Base-by-base conservation (phyloP, 495 filamentous ascomycete genomes). In the Aspergillus cristatus region DNA sequence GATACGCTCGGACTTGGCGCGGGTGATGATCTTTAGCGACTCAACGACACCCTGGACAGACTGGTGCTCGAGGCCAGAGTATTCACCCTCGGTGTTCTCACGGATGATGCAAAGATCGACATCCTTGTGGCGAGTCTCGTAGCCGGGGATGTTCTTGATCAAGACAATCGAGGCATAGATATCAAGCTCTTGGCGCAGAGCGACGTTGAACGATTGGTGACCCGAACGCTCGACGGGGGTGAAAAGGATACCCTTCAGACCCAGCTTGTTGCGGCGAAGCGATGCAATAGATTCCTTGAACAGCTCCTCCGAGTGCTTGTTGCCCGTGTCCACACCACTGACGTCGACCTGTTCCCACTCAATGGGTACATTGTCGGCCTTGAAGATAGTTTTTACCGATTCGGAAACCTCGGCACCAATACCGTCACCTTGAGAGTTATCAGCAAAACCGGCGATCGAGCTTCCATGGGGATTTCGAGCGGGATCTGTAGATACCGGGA, bases 31-130 rank as follows among this genome's bases (percentile, higher is more conserved):
- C 78, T 98, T 98, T 58, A 98, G 82, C 8, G 91, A 97, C 72
- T 98, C 93, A 48, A 98, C 93, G 52, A 98, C 91, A 45, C 91
- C 91, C 36, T 79, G 75, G 15, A 98, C 91, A 40, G 87, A 94
- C 73, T 98, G 93, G 70, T 98, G 91, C 74, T 98, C 91, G 35
- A 98, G 76, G 32, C 91, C 91, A 30, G 86, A 94, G 72, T 98
- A 98, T 75, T 98, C 91, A 54, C 91, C 91, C 72, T 98, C 91
- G 58, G 91, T 98, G 71, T 98, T 98, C 73, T 98, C 91, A 65
- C 91, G 91, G 64, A 98, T 95, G 62, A 98, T 95, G 78, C 87
- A 94, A 39, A 98, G 76, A 59, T 98, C 93, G 61, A 98, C 84
- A 59, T 89, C 76, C 53, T 94, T 81, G 72, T 98, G 91, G 55